A percentile compares a stretch with the other conserved stretches of the same genome.
Conservation (phyloP, 441 rosid genomes). For the Populus hybrid region DNA sequence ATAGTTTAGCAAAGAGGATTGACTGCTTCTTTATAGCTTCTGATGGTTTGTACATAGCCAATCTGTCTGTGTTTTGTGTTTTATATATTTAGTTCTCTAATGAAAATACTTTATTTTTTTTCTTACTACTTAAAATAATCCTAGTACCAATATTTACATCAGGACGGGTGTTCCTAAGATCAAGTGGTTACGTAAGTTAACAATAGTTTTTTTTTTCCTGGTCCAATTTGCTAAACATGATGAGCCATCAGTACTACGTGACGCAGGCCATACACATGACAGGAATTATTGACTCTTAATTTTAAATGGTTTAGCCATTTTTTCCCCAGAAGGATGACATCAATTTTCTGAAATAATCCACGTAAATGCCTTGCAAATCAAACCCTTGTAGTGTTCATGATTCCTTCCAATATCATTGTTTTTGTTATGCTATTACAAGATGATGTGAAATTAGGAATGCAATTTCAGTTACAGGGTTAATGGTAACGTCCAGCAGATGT, state of each 20-base stretch:
- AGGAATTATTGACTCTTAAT: neutral
- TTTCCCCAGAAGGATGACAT: neutral
- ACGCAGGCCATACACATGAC: no score
- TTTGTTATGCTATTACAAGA: neutral
- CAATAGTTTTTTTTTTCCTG: neutral
- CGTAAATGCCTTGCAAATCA: neutral
- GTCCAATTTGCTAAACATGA: neutral
- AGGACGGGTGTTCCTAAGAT: neutral
- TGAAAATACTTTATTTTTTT: neutral
- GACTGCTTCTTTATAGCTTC: neutral
- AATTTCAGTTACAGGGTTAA: neutral
- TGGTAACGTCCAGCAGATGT: neutral
- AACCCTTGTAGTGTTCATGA: neutral
- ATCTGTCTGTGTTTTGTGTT: neutral
- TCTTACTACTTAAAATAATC: neutral
- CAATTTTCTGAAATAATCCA: neutral
- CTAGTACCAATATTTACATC: neutral
- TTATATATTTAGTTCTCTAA: neutral
- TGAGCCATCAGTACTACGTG: no score
- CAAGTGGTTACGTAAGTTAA: neutral
- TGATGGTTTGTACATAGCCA: neutral
- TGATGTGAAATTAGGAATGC: neutral
- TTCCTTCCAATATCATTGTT: neutral
- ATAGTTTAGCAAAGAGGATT: neutral
- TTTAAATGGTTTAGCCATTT: neutral